Percentiles rank a stretch among this genome's conserved stretches.
Evolutionary conservation across 1,284 basidiomycete species (phyloP).

Genomic region (Boletellus sp.): DNA sequence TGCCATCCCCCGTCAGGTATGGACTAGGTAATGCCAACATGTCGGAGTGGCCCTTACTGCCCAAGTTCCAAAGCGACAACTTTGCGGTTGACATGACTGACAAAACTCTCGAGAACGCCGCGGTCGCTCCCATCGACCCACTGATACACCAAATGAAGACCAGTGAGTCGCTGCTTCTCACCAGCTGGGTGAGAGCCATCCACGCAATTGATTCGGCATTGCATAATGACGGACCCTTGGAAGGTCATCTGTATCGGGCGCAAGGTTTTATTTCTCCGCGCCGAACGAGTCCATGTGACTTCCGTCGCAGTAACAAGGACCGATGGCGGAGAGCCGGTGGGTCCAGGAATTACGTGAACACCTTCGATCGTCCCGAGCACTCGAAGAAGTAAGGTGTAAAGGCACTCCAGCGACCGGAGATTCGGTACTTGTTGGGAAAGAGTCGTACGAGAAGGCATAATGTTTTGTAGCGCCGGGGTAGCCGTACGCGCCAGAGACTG

Average conservation of each 20-base stretch:
- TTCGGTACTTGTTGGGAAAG: constrained; percentile 39
- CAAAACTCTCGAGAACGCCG: constrained; percentile 64
- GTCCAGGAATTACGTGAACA: constrained; percentile 18
- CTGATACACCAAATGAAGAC: constrained; percentile 42
- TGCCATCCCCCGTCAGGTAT: too few relatives aligned
- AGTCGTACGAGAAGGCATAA: constrained; percentile 57
- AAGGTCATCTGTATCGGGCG: constrained; percentile 1
- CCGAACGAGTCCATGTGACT: constrained; percentile 77
- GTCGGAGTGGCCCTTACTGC: background rate
- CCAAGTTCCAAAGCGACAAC: constrained; percentile 13
- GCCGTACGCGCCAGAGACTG: constrained; percentile 53
- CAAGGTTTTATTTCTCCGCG: constrained; percentile 45
- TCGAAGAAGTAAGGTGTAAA: constrained; percentile 22
- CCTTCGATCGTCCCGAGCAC: constrained; percentile 38
- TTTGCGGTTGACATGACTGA: constrained; percentile 50
- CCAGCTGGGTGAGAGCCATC: constrained; percentile 21
- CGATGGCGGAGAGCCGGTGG: constrained; percentile 3
- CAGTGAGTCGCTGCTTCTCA: constrained; percentile 10
- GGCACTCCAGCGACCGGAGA: constrained; percentile 13
- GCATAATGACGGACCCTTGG: constrained; percentile 12
- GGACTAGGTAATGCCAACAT: too few relatives aligned
- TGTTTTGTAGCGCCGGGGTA: constrained; percentile 40
- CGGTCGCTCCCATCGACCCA: constrained; percentile 68
- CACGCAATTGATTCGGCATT: constrained; percentile 28
- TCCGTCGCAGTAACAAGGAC: constrained; percentile 41